phyloP scores from a whole-genome alignment of 495 filamentous ascomycete species.

The Lasiosphaeria ovina region DNA sequence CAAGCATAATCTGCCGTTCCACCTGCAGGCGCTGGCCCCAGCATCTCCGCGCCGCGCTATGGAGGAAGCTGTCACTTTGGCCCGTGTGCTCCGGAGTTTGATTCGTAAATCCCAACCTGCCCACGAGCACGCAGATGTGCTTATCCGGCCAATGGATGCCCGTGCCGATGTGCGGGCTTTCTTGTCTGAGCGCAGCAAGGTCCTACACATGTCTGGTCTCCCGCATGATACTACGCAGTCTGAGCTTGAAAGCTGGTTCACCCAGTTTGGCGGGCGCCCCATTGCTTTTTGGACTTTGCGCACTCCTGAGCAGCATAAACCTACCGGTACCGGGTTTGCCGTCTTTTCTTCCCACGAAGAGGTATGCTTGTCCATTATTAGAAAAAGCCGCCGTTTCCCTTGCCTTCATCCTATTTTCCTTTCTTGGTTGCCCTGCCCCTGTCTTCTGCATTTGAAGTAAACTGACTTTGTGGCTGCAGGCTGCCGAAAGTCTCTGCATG shows the following conservation, averaged over 20 bases:
- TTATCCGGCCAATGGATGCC: constrained; percentile 94
- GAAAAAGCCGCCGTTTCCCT: not conserved
- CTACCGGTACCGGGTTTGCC: constrained; percentile 93
- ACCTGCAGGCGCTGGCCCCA: constrained; percentile 91
- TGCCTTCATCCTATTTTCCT: not conserved
- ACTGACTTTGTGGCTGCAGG: constrained; percentile 46
- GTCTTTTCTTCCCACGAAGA: constrained; percentile 99
- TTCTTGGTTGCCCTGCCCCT: too few relatives aligned
- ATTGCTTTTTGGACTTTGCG: constrained; percentile 99
- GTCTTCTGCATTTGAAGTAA: not conserved
- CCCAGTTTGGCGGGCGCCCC: constrained; percentile 95
- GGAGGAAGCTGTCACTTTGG: constrained; percentile 93
- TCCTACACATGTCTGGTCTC: constrained; percentile 93
- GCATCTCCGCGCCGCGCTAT: constrained; percentile 96
- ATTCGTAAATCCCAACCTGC: constrained; percentile 94
- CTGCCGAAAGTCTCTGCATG: constrained; percentile 97
- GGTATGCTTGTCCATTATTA: constrained; percentile 55
- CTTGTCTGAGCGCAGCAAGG: constrained; percentile 91
- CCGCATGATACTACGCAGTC: constrained; percentile 98
- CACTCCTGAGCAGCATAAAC: constrained; percentile 97
- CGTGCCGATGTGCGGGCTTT: constrained; percentile 96
- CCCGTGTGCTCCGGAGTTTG: constrained; percentile 84
- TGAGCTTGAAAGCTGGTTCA: constrained; percentile 98
- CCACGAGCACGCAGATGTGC: constrained; percentile 88
- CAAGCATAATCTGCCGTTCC: constrained; percentile 97